Evolutionary conservation across 257 asterid species (phyloP), one percentile per base, ranked within the genome.

Genomic region (Ilex aquifolium): DNA sequence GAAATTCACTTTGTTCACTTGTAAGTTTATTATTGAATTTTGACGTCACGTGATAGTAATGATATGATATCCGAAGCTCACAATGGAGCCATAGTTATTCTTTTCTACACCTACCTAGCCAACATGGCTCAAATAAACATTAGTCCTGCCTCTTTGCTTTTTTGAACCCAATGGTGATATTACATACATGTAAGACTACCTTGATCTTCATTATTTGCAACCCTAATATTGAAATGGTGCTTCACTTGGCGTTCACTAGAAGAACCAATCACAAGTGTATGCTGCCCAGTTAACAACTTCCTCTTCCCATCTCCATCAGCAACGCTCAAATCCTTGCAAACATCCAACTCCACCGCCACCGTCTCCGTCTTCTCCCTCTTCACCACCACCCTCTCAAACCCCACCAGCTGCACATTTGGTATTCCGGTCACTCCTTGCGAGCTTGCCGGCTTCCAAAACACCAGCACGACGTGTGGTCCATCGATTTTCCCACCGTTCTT

Each of bases 261-360:
- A 61, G 75, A 57, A 56, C 75, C 75, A 65, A 65, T 16, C 7
- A 69, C 54, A 14, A 74, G 6, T 13, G 55, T 40, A 9, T 74
- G 75, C 9, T 59, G 55, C 8, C 72, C 75, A 2, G 68, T 39
- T 11, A 69, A 46, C 48, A 74, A n/a, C 29, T 69, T 69, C 66
- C 75, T 69, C 61, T 61, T 65, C 59, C 69, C 79, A 15, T 74
- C 14, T 5, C 27, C 53, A 61, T 69, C 72, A 0, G 57, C 69
- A 49, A 74, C 13, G 61, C 75, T 74, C 15, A 74, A 61, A 69
- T 74, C 75, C 50, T 61, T 65, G 59, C 79, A 74, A 21, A 74
- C 72, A 61, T 74, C 68, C 16, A 74, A 12, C 3, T 65, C 42
- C 58, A 64, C 15, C 13, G 72, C 48, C 40, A 68, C 57, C 7